phyloP scores from a whole-genome alignment of 257 asterid species.

The Plantago ovata region DNA sequence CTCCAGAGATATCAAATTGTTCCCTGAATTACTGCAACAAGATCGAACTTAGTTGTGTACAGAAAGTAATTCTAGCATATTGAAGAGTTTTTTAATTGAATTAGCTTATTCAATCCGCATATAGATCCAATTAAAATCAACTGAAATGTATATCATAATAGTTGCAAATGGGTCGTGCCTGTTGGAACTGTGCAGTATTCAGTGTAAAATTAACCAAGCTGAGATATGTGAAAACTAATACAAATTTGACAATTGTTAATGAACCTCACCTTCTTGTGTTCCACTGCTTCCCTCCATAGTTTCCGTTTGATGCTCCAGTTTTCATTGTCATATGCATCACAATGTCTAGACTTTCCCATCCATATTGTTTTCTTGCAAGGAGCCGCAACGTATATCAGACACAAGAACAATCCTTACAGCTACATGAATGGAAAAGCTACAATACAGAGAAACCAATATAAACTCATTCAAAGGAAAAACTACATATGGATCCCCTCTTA shows the following conservation, averaged over 20 bases:
- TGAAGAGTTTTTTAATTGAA: no score
- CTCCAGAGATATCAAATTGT: no score
- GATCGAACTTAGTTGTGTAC: no score
- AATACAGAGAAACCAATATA: not conserved
- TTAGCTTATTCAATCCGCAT: no score
- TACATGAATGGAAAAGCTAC: not conserved
- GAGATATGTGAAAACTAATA: not conserved
- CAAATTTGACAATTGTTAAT: not conserved
- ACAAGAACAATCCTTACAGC: not conserved
- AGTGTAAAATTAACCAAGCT: no score
- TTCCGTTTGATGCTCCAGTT: not conserved
- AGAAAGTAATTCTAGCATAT: no score
- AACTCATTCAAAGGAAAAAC: not conserved
- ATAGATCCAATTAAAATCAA: no score
- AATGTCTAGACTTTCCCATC: constrained; percentile 4
- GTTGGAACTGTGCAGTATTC: no score
- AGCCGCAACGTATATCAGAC: not conserved
- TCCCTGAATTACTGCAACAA: no score
- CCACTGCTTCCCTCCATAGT: not conserved
- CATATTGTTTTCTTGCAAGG: constrained; percentile 11
- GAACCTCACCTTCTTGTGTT: not conserved
- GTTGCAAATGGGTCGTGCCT: no score
- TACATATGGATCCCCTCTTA: no score
- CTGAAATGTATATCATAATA: no score
- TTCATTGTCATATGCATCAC: constrained; percentile 2